These are phyloP conservation scores for Litsea cubeba DNA, from an alignment of 164 flowering plant species.

Conservation along the genomic window DNA sequence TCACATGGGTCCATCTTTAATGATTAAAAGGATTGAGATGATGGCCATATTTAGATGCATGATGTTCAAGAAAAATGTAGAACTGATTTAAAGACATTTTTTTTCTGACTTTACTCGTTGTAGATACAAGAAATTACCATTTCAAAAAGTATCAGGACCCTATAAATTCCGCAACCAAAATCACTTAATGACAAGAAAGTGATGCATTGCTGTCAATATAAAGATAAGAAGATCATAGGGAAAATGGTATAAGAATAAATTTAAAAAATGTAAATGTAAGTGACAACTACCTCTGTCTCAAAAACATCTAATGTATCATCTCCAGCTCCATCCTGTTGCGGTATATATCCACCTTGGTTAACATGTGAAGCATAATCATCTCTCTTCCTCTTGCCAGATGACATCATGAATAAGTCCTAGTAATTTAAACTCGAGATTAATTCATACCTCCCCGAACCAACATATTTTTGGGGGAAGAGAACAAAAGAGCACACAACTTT, in stretches of 20 bases:
- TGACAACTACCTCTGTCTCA: conserved; percentile 31
- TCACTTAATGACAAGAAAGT: neutral
- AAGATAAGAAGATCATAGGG: neutral
- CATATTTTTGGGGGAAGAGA: no score
- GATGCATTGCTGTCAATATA: neutral
- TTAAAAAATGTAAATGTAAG: neutral
- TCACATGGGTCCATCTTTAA: neutral
- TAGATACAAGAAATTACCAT: neutral
- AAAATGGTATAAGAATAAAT: neutral
- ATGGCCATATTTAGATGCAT: no score
- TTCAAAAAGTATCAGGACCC: neutral
- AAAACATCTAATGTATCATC: conserved; percentile 39
- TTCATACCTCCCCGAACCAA: neutral
- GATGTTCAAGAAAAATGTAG: no score
- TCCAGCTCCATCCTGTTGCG: conserved; percentile 96
- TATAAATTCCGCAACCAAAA: neutral
- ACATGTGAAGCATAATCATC: conserved; percentile 58
- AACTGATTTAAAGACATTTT: no score
- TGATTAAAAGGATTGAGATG: no score
- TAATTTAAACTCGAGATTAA: neutral
- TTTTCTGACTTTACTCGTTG: neutral
- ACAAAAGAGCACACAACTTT: neutral
- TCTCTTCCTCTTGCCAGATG: conserved; percentile 83
- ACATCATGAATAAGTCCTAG: conserved; percentile 67
- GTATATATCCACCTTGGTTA: conserved; percentile 63